These are phyloP conservation scores for Aspergillus pseudoterreus DNA, from an alignment of 2,329 filamentous ascomycete genomes.

Conservation along the genomic window DNA sequence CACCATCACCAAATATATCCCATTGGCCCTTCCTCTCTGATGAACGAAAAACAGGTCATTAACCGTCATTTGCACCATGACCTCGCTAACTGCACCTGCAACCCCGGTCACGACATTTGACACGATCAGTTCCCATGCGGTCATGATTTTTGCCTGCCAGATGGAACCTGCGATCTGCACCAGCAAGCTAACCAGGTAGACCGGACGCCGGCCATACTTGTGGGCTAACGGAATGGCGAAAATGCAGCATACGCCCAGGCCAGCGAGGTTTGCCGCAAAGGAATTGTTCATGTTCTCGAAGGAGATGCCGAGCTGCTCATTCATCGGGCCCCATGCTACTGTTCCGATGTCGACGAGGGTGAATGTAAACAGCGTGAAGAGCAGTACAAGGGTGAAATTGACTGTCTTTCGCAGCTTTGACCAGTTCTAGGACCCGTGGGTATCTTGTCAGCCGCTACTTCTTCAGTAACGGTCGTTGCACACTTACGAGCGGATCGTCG, in stretches of 20 bases:
- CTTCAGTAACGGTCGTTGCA: neutral
- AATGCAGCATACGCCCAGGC: constrained; percentile 37
- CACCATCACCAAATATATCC: constrained; percentile 34
- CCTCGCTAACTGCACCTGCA: constrained; percentile 37
- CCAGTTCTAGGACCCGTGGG: constrained; percentile 29
- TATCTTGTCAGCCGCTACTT: no score
- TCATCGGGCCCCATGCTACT: constrained; percentile 31
- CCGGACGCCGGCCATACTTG: constrained; percentile 34
- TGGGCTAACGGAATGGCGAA: constrained; percentile 37
- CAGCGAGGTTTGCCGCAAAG: constrained; percentile 33
- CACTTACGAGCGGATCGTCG: constrained; percentile 27
- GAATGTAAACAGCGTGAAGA: constrained; percentile 10
- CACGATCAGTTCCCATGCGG: constrained; percentile 30
- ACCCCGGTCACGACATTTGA: constrained; percentile 41
- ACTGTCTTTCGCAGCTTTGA: constrained; percentile 26
- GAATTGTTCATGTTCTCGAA: constrained; percentile 16
- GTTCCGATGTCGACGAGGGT: constrained; percentile 24
- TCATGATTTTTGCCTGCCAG: constrained; percentile 38
- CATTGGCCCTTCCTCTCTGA: constrained; percentile 41
- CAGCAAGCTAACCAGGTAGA: constrained; percentile 40
- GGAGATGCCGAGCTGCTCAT: constrained; percentile 24
- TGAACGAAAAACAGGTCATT: constrained; percentile 45
- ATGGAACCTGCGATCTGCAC: constrained; percentile 33
- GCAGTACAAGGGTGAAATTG: constrained; percentile 30
- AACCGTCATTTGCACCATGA: constrained; percentile 39